phyloP scores from a whole-genome alignment of 2,329 filamentous ascomycete species.

The Fusarium oxysporum region DNA sequence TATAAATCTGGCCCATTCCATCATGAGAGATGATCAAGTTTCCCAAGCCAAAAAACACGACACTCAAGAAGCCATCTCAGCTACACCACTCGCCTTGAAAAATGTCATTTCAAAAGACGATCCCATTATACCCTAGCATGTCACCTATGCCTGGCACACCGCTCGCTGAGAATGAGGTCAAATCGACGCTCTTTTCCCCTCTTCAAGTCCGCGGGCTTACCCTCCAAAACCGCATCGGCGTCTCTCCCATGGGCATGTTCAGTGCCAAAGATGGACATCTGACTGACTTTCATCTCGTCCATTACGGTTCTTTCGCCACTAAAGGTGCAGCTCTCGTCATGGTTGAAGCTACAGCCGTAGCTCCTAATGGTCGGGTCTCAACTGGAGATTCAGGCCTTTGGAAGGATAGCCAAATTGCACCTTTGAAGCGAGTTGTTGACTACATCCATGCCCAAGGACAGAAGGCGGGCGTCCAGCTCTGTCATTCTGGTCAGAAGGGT shows the following conservation, averaged over 20 bases:
- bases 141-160: background rate
- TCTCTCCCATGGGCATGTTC: constrained; percentile 3
- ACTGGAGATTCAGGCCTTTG: constrained; percentile 1
- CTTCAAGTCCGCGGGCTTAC: background rate
- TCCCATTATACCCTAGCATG: accelerated
- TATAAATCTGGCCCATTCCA: background rate
- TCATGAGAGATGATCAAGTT: background rate
- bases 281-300: background rate
- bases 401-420: background rate
- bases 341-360: background rate
- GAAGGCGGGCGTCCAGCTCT: background rate
- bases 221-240: background rate
- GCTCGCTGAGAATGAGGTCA: accelerated
- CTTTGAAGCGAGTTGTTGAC: background rate
- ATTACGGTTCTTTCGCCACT: background rate
- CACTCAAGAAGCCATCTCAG: accelerated
- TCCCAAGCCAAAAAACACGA: too few relatives aligned
- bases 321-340: background rate
- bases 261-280: background rate
- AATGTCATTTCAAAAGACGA: background rate
- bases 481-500: background rate
- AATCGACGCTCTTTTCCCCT: background rate
- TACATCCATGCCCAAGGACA: background rate
- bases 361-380: background rate
- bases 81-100: accelerated